Evolutionary conservation across 192 early-diverging fungal species (phyloP).

Genomic region (Piromyces sp.): DNA sequence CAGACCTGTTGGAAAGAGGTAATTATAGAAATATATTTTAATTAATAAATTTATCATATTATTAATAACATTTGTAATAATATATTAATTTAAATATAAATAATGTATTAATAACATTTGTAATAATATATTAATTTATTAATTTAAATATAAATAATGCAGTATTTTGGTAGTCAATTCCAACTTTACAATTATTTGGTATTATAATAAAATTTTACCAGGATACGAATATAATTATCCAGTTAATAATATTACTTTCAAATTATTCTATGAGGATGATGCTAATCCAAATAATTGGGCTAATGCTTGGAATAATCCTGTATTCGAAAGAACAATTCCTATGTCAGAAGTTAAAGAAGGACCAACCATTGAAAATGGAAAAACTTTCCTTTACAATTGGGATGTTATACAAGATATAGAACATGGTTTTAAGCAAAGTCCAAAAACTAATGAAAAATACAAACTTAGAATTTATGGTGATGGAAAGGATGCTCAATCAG

Average conservation of each 20-base stretch:
- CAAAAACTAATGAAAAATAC: neutral
- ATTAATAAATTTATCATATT: too few species aligned
- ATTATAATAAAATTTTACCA: neutral
- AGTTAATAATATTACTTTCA: neutral
- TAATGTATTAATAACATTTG: too few species aligned
- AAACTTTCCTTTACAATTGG: neutral
- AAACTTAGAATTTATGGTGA: neutral
- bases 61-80: too few species aligned
- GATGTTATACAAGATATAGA: neutral
- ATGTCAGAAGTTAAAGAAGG: neutral
- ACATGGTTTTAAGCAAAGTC: neutral
- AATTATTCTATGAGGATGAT: neutral
- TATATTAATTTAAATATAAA: too few species aligned
- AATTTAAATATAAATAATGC: too few species aligned
- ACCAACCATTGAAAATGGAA: neutral
- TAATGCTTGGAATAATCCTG: neutral
- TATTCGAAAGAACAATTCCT: neutral
- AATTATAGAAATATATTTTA: too few species aligned
- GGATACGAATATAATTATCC: neutral
- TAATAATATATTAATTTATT: too few species aligned
- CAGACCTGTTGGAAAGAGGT: neutral
- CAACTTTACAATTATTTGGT: neutral
- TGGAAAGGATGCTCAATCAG: neutral
- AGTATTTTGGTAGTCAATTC: neutral
- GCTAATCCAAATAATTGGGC: neutral